Conservation (phyloP, 1,139 yeast species). For the Candida freyschussii region DNA sequence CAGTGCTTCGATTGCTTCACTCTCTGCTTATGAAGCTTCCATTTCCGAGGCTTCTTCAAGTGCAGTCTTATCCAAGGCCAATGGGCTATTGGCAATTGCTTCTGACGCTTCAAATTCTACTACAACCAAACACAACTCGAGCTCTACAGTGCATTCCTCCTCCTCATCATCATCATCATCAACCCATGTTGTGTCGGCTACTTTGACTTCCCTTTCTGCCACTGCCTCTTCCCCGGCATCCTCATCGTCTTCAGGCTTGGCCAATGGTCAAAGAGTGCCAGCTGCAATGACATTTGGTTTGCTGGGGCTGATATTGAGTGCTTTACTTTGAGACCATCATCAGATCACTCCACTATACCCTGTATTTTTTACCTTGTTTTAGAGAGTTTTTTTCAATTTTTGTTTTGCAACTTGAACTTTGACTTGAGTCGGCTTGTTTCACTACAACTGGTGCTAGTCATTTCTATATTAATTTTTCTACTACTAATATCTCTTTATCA, state of each 20-base stretch:
- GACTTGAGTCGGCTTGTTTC: neutral
- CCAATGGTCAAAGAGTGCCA: conserved; percentile 25
- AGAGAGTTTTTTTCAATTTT: no score
- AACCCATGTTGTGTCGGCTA: conserved; percentile 20
- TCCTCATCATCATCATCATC: conserved; percentile 20
- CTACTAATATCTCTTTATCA: neutral
- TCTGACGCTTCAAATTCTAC: conserved; percentile 32
- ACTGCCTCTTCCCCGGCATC: conserved; percentile 23
- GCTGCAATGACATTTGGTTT: conserved; percentile 43
- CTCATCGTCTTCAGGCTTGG: conserved; percentile 34
- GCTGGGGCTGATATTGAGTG: conserved; percentile 47
- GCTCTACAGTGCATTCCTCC: conserved; percentile 16
- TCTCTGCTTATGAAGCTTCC: conserved; percentile 9
- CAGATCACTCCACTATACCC: no score
- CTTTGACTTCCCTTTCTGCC: conserved; percentile 19
- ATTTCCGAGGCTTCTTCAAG: conserved; percentile 15
- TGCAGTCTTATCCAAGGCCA: conserved; percentile 33
- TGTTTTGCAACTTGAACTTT: no score
- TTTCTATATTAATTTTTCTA: neutral
- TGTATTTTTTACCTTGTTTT: conserved; percentile 5
- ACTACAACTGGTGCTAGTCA: neutral
- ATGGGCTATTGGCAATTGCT: conserved; percentile 46
- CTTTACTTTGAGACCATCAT: conserved; percentile 44
- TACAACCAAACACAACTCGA: conserved; percentile 18
- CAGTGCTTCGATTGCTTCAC: conserved; percentile 12